Evolutionary conservation across 1,284 basidiomycete genomes (phyloP).

Genomic region (Rhodotorula glutinis): DNA sequence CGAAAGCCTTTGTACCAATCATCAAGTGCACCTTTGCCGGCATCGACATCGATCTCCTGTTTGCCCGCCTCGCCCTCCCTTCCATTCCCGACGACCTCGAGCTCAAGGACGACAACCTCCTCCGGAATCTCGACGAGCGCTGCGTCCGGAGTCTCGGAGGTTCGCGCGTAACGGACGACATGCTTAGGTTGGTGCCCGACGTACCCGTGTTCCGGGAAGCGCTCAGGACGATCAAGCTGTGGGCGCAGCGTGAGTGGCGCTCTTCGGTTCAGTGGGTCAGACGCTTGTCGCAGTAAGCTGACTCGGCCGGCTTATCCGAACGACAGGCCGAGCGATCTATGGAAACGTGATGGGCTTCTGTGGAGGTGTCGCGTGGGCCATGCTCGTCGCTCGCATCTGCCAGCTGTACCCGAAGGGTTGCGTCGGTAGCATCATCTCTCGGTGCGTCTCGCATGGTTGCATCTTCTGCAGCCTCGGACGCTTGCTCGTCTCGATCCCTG

Average conservation of each 20-base stretch:
- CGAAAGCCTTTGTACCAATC: constrained; percentile 93
- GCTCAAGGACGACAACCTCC: constrained; percentile 82
- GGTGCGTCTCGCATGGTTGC: constrained; percentile 55
- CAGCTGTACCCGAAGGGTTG: constrained; percentile 95
- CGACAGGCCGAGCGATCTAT: constrained; percentile 75
- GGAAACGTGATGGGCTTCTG: constrained; percentile 97
- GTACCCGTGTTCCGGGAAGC: constrained; percentile 92
- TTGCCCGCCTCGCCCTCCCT: constrained; percentile 73
- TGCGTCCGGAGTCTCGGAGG: constrained; percentile 94
- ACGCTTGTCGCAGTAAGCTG: not conserved
- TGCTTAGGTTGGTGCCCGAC: constrained; percentile 90
- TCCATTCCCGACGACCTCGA: constrained; percentile 87
- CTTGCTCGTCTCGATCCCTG: not conserved
- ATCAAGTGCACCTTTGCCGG: constrained; percentile 89
- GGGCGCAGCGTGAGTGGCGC: constrained; percentile 81
- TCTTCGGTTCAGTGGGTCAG: constrained; percentile 10
- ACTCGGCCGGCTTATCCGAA: too few species aligned
- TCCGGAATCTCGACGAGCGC: constrained; percentile 89
- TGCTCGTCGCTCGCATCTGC: constrained; percentile 97
- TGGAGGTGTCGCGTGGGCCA: constrained; percentile 98
- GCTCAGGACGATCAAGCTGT: constrained; percentile 92
- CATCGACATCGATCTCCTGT: constrained; percentile 89
- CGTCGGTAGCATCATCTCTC: constrained; percentile 90
- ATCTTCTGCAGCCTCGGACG: constrained; percentile 5
- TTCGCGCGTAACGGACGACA: constrained; percentile 94